These are phyloP conservation scores for Saksenaea oblongispora DNA, from an alignment of 371 early-diverging fungal genomes.

Conservation along the genomic window DNA sequence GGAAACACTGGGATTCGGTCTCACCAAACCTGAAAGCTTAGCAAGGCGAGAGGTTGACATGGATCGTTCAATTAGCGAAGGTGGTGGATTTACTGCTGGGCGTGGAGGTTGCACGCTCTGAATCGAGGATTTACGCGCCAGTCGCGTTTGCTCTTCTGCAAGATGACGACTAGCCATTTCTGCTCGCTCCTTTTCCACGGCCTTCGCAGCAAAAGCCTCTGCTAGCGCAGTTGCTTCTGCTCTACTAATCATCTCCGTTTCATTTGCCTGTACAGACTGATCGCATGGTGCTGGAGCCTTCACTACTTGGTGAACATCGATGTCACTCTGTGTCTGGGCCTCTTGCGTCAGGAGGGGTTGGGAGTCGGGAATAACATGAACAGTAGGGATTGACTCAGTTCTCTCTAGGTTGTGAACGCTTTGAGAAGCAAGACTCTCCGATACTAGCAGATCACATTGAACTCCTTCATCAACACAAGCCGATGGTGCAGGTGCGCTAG, in stretches of 20 bases:
- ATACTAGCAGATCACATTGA: neutral
- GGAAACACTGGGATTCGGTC: slow-evolving; percentile 27
- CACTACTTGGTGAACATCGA: neutral
- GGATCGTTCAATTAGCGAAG: slow-evolving; percentile 20
- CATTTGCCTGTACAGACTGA: neutral
- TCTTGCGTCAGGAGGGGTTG: neutral
- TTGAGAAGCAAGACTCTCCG: neutral
- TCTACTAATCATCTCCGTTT: slow-evolving; percentile 7
- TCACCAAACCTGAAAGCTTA: slow-evolving; percentile 21
- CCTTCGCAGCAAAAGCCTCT: slow-evolving; percentile 6
- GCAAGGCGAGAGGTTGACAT: slow-evolving; percentile 30
- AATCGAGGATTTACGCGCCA: neutral
- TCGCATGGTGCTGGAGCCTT: neutral
- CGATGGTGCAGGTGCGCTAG: neutral
- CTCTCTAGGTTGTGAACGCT: no score
- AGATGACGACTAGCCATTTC: neutral
- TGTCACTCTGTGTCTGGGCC: neutral
- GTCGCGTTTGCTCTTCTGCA: slow-evolving; percentile 3
- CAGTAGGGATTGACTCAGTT: neutral
- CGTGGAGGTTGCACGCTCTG: slow-evolving; percentile 6
- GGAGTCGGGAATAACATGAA: neutral
- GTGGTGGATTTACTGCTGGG: neutral
- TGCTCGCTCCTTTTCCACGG: slow-evolving; percentile 10
- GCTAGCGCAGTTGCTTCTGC: slow-evolving; percentile 12
- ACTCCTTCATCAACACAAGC: neutral